Evolutionary conservation across 2,329 filamentous ascomycete species (phyloP).

Genomic region (Corinectria fuckeliana): DNA sequence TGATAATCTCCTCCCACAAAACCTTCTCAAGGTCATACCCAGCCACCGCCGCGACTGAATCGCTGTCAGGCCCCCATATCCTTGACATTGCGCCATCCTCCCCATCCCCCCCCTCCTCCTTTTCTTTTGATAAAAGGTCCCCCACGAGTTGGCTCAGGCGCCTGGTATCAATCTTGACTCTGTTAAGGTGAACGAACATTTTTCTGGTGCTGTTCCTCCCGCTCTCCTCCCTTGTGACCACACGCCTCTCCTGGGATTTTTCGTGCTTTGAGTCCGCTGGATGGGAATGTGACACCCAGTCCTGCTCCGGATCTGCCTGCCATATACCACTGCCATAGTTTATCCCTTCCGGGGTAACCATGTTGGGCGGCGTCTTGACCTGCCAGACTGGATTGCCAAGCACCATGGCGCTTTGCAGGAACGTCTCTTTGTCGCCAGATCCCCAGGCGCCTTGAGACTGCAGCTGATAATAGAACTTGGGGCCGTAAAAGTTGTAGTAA

Average conservation of each 20-base stretch:
- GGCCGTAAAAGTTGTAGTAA: constrained; percentile 36
- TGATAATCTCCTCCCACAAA: constrained; percentile 35
- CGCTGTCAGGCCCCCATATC: constrained; percentile 27
- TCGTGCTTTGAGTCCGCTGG: not conserved
- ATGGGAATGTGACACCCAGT: constrained; percentile 21
- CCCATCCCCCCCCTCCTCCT: constrained; percentile 1
- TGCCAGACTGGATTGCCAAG: constrained; percentile 31
- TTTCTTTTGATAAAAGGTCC: constrained; percentile 12
- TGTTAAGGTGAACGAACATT: constrained; percentile 35
- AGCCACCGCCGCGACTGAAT: constrained; percentile 18
- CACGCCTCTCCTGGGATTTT: not conserved
- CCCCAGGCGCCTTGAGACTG: constrained; percentile 38
- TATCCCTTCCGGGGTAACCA: constrained; percentile 20
- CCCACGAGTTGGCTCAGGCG: constrained; percentile 17
- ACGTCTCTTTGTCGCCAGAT: constrained; percentile 35
- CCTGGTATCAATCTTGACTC: constrained; percentile 33
- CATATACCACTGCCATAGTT: constrained; percentile 36
- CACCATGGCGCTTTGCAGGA: constrained; percentile 28
- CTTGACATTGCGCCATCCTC: constrained; percentile 18
- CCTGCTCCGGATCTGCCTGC: constrained; percentile 35
- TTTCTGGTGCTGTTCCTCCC: constrained; percentile 17
- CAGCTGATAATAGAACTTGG: constrained; percentile 32
- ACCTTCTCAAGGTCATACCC: constrained; percentile 34
- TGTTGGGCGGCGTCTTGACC: constrained; percentile 17
- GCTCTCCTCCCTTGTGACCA: not conserved